Evolutionary conservation across 2,329 filamentous ascomycete species (phyloP), one percentile per base, ranked within the genome.

Genomic region (Mariannaea elegans): DNA sequence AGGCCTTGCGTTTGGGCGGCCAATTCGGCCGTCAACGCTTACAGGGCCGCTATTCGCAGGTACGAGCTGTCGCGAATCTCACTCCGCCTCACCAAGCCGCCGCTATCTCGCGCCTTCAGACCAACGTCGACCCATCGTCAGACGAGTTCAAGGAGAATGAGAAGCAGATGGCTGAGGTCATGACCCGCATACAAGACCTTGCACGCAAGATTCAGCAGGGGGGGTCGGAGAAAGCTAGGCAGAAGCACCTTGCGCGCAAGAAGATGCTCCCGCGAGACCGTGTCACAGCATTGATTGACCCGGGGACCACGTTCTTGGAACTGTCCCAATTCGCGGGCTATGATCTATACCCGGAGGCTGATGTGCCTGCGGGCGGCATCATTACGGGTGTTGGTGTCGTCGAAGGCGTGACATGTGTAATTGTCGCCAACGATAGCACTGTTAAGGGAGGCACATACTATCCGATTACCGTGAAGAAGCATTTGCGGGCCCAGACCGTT

Each of bases 391-490:
- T 98, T 51, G 94, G 94, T 3, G 90, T 91, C 2, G 91, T 99
- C 23, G 91, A 95, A 74, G 94, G 94, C 13, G 93, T 97, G 23
- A 90, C 89, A 38, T 98, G 94, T 76, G 90, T 97, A 80, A 91
- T 98, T 69, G 91, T 97, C 48, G 94, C 93, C 58, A 97, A 98
- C 75, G 94, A 97, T 75, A 96, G 92, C 80, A 97, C 94, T 16
- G 94, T 98, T 72, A 99, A 98, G 80, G 94, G 94, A 51, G 94
- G 94, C 21, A 97, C 94, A 2, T 99, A 99, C 79, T 98, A 94
- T 73, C 94, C 94, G 2, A 93, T 98, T 69, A 99, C 94, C 0
- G 92, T 98, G 59, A 97, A 97, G 82, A 99, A 99, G 82, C 95
- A 98, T 76, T 82, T 98, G 14, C 87, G 94, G 63, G 94, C 94